Base-by-base conservation (phyloP, 345 rosid species). In the Murraya koenigii region DNA sequence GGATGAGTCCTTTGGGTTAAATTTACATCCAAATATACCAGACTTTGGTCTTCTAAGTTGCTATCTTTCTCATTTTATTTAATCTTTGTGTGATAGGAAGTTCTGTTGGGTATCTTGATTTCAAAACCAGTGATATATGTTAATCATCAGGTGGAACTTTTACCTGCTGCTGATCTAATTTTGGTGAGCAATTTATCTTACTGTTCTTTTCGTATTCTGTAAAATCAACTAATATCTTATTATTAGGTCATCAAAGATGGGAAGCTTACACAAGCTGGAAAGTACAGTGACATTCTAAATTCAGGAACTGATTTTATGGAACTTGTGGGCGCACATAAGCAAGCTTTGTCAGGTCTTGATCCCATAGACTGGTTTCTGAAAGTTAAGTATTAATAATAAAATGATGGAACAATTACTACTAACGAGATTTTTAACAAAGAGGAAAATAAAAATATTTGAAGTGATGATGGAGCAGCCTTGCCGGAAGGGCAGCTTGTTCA, bases 141-240 rank as follows among this genome's bases (percentile, higher is more conserved):
- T 44, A 93, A 95, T 62, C 97, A 93, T 82, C 97, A 93, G 86
- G 88, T 93, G 71, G 97, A 93, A 74, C 91, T 90, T 88, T 84
- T 91, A 74, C 89, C 91, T 56, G 81, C 92, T 41, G 95, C 95
- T 72, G 90, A 91, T 86, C 79, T 90, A 66, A 91, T 93, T 38
- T 79, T 93, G 92, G 97, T 93, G 72, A 80, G 90, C 78, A 35
- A 76, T 41, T 70, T 55, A 20, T 6, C 11, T 39, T 72, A 64
- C 76, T 13, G 58, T 30, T 74, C 25, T 55, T 75, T 62, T 26
- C 49, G 10, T 41, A 41, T 10, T 10, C 26, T 6, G 22, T 2
- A 65, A 77, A 39, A 3, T 30, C 1, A 67, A 30, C 15, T 41
- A 1, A 2, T 41, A 9, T 41, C 70, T 65, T 80, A 4, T 82